Conservation (phyloP, 2,329 filamentous ascomycete species). For the Aspergillus pseudoglaucus region DNA sequence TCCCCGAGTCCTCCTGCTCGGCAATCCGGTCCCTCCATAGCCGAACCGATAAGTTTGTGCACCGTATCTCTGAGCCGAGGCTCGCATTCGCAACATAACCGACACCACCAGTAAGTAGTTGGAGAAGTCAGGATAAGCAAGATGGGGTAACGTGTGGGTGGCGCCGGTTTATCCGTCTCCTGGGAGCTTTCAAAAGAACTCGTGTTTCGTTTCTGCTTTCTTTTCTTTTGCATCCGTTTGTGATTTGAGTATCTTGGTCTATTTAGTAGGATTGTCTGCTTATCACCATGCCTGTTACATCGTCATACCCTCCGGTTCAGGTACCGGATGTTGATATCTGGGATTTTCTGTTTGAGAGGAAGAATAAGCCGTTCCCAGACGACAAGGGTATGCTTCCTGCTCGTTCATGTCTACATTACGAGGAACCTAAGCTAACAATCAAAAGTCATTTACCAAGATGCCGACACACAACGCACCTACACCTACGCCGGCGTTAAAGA, state of each 20-base stretch:
- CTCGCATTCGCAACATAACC: background rate
- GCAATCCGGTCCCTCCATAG: too few species aligned
- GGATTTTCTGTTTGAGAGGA: constrained; percentile 68
- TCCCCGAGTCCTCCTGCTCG: too few species aligned
- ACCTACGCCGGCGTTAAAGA: constrained; percentile 63
- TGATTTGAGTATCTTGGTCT: background rate
- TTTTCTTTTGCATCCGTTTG: background rate
- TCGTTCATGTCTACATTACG: background rate
- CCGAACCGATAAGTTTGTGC: too few species aligned
- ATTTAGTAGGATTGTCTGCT: background rate
- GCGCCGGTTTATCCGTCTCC: background rate
- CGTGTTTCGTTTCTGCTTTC: background rate
- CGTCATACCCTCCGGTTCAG: constrained; percentile 56
- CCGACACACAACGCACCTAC: constrained; percentile 62
- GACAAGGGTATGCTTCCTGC: constrained; percentile 56
- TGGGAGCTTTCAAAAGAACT: background rate
- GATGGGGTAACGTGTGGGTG: too few species aligned
- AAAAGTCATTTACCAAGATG: constrained; percentile 73
- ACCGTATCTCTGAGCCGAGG: background rate
- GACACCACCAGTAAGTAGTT: background rate
- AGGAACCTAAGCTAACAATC: constrained; percentile 11
- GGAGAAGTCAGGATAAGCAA: too few species aligned
- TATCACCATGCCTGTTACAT: constrained; percentile 61
- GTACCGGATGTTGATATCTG: constrained; percentile 74
- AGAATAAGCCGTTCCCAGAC: constrained; percentile 59